phyloP scores from a whole-genome alignment of 192 early-diverging fungal genomes.

The Thamnidium elegans region DNA sequence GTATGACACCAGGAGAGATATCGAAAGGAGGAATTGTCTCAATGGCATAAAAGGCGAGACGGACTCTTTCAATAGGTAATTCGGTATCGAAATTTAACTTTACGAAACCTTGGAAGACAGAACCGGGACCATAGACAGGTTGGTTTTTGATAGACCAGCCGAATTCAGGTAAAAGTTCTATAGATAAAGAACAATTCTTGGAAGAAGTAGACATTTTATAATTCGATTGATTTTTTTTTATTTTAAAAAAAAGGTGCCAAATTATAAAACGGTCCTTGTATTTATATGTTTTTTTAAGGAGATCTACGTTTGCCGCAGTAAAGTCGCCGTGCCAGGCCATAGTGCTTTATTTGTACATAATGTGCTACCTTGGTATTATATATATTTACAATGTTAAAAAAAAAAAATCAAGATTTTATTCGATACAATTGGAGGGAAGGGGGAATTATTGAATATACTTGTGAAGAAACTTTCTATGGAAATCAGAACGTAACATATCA shows the following conservation, averaged over 20 bases:
- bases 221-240: too few species aligned
- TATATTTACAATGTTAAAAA: too few species aligned
- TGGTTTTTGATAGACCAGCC: constrained; percentile 6
- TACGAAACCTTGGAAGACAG: constrained; percentile 18
- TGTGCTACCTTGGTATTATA: too few species aligned
- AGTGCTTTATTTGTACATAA: too few species aligned
- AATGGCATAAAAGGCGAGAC: constrained; percentile 7
- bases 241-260: too few species aligned
- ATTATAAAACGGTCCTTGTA: too few species aligned
- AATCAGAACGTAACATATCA: constrained; percentile 93
- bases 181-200: not conserved
- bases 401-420: too few species aligned
- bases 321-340: too few species aligned
- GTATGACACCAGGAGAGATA: constrained; percentile 3
- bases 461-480: constrained; percentile 94
- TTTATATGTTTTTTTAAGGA: too few species aligned
- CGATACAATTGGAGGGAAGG: too few species aligned
- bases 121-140: constrained; percentile 25
- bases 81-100: not conserved
- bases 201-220: too few species aligned
- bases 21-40: not conserved
- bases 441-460: constrained; percentile 75
- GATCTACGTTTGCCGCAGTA: too few species aligned
- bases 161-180: constrained; percentile 11
- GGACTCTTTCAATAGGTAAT: not conserved